These are phyloP conservation scores for Cucumis cinereus DNA, from an alignment of 306 rosid species.

Conservation along the genomic window DNA sequence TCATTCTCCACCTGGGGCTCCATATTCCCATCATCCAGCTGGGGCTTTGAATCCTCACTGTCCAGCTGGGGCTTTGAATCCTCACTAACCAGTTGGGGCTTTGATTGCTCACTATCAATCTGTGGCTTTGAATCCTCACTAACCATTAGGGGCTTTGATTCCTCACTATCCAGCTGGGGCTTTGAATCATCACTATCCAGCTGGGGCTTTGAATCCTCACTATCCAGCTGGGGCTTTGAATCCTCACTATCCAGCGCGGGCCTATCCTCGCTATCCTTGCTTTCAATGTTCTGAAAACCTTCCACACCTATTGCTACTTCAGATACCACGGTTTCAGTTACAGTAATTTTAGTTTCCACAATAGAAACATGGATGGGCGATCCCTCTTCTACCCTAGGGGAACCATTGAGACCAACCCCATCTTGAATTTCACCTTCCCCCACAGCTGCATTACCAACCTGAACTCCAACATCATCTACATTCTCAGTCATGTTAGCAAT, in stretches of 20 bases:
- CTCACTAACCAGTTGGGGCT: conserved; percentile 13
- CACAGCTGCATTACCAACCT: conserved; percentile 21
- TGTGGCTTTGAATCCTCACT: not conserved
- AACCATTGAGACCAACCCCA: conserved; percentile 15
- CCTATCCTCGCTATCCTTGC: conserved; percentile 9
- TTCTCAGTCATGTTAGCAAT: conserved; percentile 17
- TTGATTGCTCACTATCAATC: not conserved
- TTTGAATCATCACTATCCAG: not conserved
- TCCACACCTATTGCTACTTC: conserved; percentile 23
- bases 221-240: not conserved
- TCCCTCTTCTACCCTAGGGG: conserved; percentile 26
- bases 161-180: not conserved
- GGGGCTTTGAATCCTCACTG: conserved; percentile 22
- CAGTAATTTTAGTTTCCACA: conserved; percentile 23
- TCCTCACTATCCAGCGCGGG: not conserved
- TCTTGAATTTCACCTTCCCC: conserved; percentile 25
- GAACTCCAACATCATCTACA: conserved; percentile 12
- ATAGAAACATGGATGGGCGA: conserved; percentile 14
- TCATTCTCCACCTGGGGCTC: conserved; percentile 41
- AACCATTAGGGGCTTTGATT: not conserved
- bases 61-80: conserved; percentile 12
- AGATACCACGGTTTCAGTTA: conserved; percentile 28
- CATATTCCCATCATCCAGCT: conserved; percentile 30
- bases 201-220: not conserved
- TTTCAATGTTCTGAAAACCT: conserved; percentile 22